Base-by-base conservation (phyloP, 2,329 filamentous ascomycete species). In the Cadophora malorum region DNA sequence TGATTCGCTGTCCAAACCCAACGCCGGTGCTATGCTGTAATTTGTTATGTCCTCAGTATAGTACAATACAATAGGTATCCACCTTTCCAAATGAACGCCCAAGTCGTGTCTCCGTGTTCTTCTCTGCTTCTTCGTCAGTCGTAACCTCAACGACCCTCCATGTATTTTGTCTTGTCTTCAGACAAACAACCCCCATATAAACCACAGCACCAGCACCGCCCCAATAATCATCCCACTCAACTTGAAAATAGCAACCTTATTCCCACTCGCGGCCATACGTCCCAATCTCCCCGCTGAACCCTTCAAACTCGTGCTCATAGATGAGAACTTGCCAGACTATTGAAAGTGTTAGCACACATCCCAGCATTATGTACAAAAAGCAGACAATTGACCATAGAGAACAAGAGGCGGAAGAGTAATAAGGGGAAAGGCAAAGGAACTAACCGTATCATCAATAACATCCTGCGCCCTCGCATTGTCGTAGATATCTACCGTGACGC, bases 401-500 rank as follows among this genome's bases (percentile, higher is more conserved):
- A 63, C n/a, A 33, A 19, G 33, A 19, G 35, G 63, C 28, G 19
- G 25, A 38, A 41, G 4, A 14, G 14, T n/a, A n/a, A 14, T 3
- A 7, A 25, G 31, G 4, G 56, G 19, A 35, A 50, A n/a, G 4
- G 38, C 3, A 25, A 50, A 21, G 25, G 55, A 4, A 81, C 88
- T 67, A 85, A 96, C 93, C 49, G 92, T 95, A 76, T 88, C 90
- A 80, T 99, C 93, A 73, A 99, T 92, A 71, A 97, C 88, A 73
- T 91, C 88, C 76, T 98, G 95, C 75, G 92, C 88, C 67, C 93
- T 89, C 61, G 96, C 96, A 79, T 96, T 94, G 82, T 98, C 94
- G 85, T 98, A 97, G 77, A 99, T 99, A 83, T 99, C 94, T 72
- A 98, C 89, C 52, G 96, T 99, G 62, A 99, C 93, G 80, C 92